A percentile compares a stretch with the other conserved stretches of the same genome.
These are phyloP conservation scores for Lipomyces yarrowii DNA, from an alignment of 1,139 yeast species.

Conservation along the genomic window DNA sequence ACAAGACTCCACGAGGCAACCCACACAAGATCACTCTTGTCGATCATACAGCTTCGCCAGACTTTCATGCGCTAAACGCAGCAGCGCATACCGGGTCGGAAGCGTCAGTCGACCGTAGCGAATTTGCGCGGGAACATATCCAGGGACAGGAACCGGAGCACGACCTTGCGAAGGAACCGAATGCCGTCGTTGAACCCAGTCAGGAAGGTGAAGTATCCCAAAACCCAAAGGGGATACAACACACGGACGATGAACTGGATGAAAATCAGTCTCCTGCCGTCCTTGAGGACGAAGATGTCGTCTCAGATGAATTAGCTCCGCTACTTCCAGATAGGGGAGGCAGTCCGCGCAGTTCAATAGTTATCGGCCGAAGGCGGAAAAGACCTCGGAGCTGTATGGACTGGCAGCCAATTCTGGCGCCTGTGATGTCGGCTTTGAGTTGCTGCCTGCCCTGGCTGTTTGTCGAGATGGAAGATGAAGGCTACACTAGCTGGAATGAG, in stretches of 20 bases:
- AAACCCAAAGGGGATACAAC: neutral
- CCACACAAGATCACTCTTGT: conserved; percentile 17
- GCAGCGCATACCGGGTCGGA: conserved; percentile 3
- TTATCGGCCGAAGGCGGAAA: conserved; percentile 1
- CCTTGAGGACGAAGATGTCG: conserved; percentile 7
- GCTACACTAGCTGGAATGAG: neutral
- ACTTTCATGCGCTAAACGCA: neutral
- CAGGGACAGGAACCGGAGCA: neutral
- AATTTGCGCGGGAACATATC: neutral
- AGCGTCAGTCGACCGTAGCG: conserved; percentile 3
- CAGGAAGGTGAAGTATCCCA: neutral
- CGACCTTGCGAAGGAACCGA: conserved; percentile 13
- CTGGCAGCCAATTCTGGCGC: neutral
- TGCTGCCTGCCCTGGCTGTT: conserved; percentile 8
- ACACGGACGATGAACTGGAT: neutral
- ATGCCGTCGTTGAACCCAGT: conserved; percentile 1
- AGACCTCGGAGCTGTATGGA: conserved; percentile 5
- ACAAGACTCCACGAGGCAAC: neutral
- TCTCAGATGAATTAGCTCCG: conserved; percentile 17
- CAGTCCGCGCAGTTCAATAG: conserved; percentile 1
- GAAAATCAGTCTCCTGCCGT: neutral
- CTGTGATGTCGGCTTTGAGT: conserved; percentile 4
- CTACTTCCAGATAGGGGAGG: conserved; percentile 4
- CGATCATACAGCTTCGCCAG: conserved; percentile 16
- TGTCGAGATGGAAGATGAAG: conserved; percentile 11